Conservation (phyloP, 805 yeast species). For the Candida odintsovae region DNA sequence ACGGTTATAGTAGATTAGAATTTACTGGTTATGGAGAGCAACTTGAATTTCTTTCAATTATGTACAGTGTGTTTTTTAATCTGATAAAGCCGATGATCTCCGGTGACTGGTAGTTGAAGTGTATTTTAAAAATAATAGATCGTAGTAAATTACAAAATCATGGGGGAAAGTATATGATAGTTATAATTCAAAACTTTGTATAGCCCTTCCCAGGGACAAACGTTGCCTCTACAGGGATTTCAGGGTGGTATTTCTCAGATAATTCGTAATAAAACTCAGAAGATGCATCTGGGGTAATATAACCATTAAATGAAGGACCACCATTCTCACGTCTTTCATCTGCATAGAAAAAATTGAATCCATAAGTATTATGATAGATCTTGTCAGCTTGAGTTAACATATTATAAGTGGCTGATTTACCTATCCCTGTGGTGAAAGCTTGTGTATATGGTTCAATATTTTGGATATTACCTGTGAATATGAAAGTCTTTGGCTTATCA, state of each 20-base stretch:
- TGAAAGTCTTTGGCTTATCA: conserved; percentile 3
- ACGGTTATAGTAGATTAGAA: no score
- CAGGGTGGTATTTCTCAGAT: conserved; percentile 1
- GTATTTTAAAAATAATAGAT: no score
- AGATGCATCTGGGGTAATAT: conserved; percentile 1
- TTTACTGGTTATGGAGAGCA: no score
- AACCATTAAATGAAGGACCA: neutral
- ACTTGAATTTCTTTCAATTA: no score
- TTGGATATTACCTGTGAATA: conserved; percentile 4
- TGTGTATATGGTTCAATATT: neutral
- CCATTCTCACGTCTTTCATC: conserved; percentile 4
- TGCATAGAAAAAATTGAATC: conserved; percentile 1
- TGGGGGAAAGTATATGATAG: no score
- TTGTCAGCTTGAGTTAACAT: neutral
- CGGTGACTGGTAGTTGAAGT: no score
- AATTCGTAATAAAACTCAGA: conserved; percentile 5
- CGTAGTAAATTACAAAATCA: no score
- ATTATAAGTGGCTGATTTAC: conserved; percentile 1
- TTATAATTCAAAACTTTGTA: neutral
- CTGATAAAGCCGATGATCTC: no score
- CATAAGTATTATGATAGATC: neutral
- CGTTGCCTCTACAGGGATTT: conserved; percentile 4
- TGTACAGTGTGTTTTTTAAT: no score
- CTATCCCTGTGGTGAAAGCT: neutral
- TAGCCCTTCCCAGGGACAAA: conserved; percentile 4